Conservation (phyloP, 2,329 filamentous ascomycete genomes). For the Alternaria novae-zelandiae region DNA sequence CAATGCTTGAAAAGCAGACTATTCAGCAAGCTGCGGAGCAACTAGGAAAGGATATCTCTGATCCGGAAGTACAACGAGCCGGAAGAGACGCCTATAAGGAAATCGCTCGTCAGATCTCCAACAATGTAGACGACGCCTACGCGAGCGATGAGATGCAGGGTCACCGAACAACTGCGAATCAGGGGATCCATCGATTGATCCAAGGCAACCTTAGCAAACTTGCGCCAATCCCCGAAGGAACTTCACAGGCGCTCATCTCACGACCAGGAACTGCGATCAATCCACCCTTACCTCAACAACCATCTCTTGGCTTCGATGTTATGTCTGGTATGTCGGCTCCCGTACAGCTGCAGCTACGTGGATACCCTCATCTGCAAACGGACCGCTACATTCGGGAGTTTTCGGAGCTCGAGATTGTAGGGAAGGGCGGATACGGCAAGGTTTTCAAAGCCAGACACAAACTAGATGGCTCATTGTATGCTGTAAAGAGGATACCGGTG, state of each 20-base stretch:
- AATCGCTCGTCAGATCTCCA: slow-evolving; percentile 47
- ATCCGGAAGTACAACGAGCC: slow-evolving; percentile 47
- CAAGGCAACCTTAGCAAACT: slow-evolving; percentile 33
- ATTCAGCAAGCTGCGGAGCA: slow-evolving; percentile 48
- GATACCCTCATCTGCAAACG: slow-evolving; percentile 39
- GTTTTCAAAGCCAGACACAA: slow-evolving; percentile 68
- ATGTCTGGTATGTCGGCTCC: slow-evolving; percentile 23
- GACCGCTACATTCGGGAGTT: slow-evolving; percentile 45
- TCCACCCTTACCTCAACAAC: slow-evolving; percentile 14
- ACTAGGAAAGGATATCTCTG: slow-evolving; percentile 36
- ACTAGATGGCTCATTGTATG: slow-evolving; percentile 68
- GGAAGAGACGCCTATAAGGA: slow-evolving; percentile 49
- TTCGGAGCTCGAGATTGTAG: slow-evolving; percentile 58
- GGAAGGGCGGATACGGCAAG: slow-evolving; percentile 69
- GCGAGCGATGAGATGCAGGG: slow-evolving; percentile 48
- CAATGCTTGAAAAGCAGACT: slow-evolving; percentile 54
- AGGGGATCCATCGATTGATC: slow-evolving; percentile 46
- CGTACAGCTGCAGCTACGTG: slow-evolving; percentile 28
- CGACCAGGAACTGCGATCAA: slow-evolving; percentile 13
- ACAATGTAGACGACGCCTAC: slow-evolving; percentile 47
- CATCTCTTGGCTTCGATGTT: slow-evolving; percentile 16
- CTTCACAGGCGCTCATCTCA: slow-evolving; percentile 33
- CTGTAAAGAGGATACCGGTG: slow-evolving; percentile 70
- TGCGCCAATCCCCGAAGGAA: slow-evolving; percentile 22
- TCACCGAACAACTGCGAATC: slow-evolving; percentile 42